Evolutionary conservation across 2,329 filamentous ascomycete species (phyloP), one percentile per base, ranked within the genome.

Genomic region (Clonostachys rhizophaga): DNA sequence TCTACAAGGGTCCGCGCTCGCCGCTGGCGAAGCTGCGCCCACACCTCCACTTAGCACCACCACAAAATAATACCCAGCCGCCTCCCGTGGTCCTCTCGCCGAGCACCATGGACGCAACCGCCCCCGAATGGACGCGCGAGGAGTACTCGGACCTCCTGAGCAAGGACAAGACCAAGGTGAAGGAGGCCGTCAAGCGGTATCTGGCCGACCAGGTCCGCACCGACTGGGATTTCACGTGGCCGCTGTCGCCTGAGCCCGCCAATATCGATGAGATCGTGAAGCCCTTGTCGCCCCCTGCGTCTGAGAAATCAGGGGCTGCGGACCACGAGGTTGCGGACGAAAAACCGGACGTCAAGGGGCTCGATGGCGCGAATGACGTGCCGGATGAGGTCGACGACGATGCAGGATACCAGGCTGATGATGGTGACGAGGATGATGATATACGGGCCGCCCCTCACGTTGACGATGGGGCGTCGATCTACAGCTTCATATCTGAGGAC

Each of bases 221-320:
- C 50, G 81, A 84, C 56, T 86, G 82, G 83, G 65, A 68, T 1
- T 86, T 83, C 56, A 54, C 66, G 34, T 84, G 81, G 81, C 76
- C 50, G 13, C 76, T 43, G 4, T 55, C 55, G 37, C 47, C 48
- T 17, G 46, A 41, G 13, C 18, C 17, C 30, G 34, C 30, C 13
- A 30, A 30, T 10, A 30, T 30, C 24, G 30, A 41, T 4, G n/a
- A 20, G 17, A 24, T 35, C 8, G 24, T 30, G 24, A 30, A 30
- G 24, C 24, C 24, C 4, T 10, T 30, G 24, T 39, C 36, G 12
- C 36, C 36, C 11, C 24, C 24, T 30, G 24, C 24, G 11, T 34
- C 43, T 8, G 40, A 10, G 34, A 14, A 40, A 20, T 40, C 41
- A 11, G 48, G 46, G 13, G 24, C 49, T 14, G 17, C 24, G 7